A percentile compares a stretch with the other conserved stretches of the same genome.
These are phyloP conservation scores for Geotrichum siamense DNA, from an alignment of 1,139 yeast genomes.

Conservation along the genomic window DNA sequence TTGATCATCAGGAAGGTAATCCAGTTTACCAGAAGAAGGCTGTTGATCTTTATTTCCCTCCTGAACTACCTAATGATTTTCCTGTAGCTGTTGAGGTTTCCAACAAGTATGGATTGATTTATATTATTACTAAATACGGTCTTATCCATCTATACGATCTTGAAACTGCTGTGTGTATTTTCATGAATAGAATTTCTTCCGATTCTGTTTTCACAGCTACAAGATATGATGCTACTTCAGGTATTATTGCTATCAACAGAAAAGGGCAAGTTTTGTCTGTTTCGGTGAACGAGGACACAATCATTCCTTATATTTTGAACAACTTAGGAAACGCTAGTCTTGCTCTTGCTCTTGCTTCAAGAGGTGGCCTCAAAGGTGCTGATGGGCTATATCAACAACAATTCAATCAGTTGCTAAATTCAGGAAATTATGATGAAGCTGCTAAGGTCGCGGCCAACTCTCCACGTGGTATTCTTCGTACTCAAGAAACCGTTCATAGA, in stretches of 20 bases:
- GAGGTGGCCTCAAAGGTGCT: constrained; percentile 97
- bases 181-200: constrained; percentile 93
- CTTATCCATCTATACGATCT: constrained; percentile 92
- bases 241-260: constrained; percentile 89
- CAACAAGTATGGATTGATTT: constrained; percentile 76
- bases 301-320: constrained; percentile 83
- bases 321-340: constrained; percentile 79
- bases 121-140: constrained; percentile 89
- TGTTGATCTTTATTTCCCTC: constrained; percentile 92
- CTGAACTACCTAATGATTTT: constrained; percentile 93
- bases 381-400: constrained; percentile 87
- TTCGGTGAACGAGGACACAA: constrained; percentile 75
- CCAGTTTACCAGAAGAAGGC: constrained; percentile 86
- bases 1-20: constrained; percentile 81
- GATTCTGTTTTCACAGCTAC: constrained; percentile 94
- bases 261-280: constrained; percentile 93
- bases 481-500: constrained; percentile 89
- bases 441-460: constrained; percentile 97
- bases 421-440: constrained; percentile 86
- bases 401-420: constrained; percentile 73
- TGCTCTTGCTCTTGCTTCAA: constrained; percentile 82
- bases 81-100: constrained; percentile 91
- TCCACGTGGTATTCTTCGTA: constrained; percentile 71
- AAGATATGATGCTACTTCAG: constrained; percentile 57
- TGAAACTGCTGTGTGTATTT: constrained; percentile 86